Evolutionary conservation across 2,329 filamentous ascomycete species (phyloP).

Genomic region (Hypoxylon sp.): DNA sequence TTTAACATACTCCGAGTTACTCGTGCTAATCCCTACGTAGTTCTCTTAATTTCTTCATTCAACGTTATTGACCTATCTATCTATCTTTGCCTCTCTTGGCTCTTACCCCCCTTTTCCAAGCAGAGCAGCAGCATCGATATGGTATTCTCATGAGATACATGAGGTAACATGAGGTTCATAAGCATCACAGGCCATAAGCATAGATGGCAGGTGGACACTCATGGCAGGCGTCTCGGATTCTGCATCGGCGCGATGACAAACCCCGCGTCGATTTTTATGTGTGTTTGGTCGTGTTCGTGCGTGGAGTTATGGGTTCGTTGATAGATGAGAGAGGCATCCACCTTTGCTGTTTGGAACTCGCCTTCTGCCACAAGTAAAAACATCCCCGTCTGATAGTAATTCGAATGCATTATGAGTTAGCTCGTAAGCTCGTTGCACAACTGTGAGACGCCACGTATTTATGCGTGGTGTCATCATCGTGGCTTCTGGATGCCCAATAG

Average conservation of each 20-base stretch:
- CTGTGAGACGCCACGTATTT: background rate
- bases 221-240: constrained; percentile 33
- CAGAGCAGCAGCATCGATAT: constrained; percentile 19
- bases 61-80: background rate
- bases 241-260: constrained; percentile 19
- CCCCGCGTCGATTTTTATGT: constrained; percentile 21
- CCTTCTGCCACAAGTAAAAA: background rate
- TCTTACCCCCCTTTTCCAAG: background rate
- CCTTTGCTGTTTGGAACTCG: constrained; percentile 3
- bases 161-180: constrained; percentile 15
- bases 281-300: constrained; percentile 29
- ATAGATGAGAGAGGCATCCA: constrained; percentile 15
- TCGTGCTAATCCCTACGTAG: constrained; percentile 47
- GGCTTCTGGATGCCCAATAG: constrained; percentile 61
- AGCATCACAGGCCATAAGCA: constrained; percentile 28
- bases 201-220: constrained; percentile 30
- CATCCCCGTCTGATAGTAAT: constrained; percentile 15
- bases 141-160: constrained; percentile 26
- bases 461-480: constrained; percentile 23
- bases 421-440: background rate
- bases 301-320: constrained; percentile 34
- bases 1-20: constrained; percentile 24
- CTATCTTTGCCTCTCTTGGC: constrained; percentile 7
- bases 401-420: constrained; percentile 11
- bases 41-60: constrained; percentile 44